These are phyloP conservation scores for Vigna unguiculata DNA, from an alignment of 306 rosid species.

Conservation along the genomic window DNA sequence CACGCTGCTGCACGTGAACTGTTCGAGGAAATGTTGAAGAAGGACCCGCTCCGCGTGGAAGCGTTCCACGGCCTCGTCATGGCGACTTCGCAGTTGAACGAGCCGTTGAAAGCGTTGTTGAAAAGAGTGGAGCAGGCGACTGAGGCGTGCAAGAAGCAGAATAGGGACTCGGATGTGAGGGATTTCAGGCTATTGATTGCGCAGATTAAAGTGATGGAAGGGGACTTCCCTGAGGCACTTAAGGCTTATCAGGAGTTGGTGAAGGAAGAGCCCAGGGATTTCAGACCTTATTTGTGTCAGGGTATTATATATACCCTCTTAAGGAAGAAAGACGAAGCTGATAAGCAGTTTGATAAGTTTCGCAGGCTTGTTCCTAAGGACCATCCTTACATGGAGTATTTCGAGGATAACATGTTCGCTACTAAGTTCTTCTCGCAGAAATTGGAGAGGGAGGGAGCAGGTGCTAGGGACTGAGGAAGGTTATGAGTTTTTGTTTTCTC, in stretches of 20 bases:
- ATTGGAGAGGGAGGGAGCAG: slow-evolving; percentile 64
- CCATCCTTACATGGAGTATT: slow-evolving; percentile 86
- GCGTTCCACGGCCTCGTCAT: slow-evolving; percentile 94
- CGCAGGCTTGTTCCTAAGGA: slow-evolving; percentile 87
- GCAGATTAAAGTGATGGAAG: slow-evolving; percentile 81
- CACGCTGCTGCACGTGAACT: slow-evolving; percentile 50
- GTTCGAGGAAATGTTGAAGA: slow-evolving; percentile 72
- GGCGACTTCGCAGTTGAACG: slow-evolving; percentile 60
- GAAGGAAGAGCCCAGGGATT: slow-evolving; percentile 93
- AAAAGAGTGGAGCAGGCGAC: slow-evolving; percentile 65
- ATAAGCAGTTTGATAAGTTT: slow-evolving; percentile 81
- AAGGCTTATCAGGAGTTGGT: slow-evolving; percentile 81
- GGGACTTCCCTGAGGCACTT: slow-evolving; percentile 64
- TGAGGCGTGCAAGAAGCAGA: slow-evolving; percentile 65
- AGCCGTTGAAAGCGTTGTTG: slow-evolving; percentile 49
- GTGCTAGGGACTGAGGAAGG: slow-evolving; percentile 57
- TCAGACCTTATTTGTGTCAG: slow-evolving; percentile 93
- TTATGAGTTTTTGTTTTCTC: slow-evolving; percentile 23
- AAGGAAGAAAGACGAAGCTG: slow-evolving; percentile 85
- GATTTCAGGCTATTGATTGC: slow-evolving; percentile 88
- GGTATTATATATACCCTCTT: slow-evolving; percentile 85
- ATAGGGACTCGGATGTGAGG: slow-evolving; percentile 66
- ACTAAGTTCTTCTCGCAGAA: slow-evolving; percentile 73
- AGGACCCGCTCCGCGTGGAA: slow-evolving; percentile 77
- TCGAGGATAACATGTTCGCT: slow-evolving; percentile 83